A percentile compares a stretch with the other conserved stretches of the same genome.
These are phyloP conservation scores for Podospora pseudopauciseta DNA, from an alignment of 495 filamentous ascomycete genomes.

Conservation along the genomic window DNA sequence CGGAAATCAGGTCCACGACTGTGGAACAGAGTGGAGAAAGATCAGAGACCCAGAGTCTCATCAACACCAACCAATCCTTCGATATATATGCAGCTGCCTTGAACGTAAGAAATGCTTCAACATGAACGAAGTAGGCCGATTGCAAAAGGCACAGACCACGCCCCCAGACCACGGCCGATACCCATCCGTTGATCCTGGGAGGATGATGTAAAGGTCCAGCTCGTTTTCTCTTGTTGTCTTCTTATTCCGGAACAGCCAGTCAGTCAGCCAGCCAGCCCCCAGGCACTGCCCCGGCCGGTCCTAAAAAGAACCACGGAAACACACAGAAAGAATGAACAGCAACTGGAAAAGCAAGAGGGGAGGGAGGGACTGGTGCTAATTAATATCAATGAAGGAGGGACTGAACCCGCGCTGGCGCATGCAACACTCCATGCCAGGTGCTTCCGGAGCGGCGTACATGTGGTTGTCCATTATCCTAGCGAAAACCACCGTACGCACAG, in stretches of 20 bases:
- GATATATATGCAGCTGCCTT: neutral
- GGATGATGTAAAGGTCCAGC: neutral
- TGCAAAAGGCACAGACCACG: neutral
- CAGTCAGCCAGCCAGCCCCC: neutral
- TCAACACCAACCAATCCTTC: constrained; percentile 11
- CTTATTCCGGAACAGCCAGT: neutral
- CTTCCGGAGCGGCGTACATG: neutral
- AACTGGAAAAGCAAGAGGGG: neutral
- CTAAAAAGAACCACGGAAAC: neutral
- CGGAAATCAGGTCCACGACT: constrained; percentile 1
- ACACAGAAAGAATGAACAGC: neutral
- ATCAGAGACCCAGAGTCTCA: neutral
- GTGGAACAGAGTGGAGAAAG: constrained; percentile 6
- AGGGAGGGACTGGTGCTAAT: constrained; percentile 4
- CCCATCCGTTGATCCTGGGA: constrained; percentile 1
- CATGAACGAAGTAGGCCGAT: neutral
- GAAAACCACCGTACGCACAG: neutral
- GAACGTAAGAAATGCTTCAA: constrained; percentile 1
- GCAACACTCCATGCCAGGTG: constrained; percentile 12
- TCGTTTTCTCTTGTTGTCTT: neutral
- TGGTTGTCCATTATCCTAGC: constrained; percentile 7
- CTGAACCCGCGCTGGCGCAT: constrained; percentile 21
- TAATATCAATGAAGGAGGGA: constrained; percentile 15
- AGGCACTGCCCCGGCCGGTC: neutral
- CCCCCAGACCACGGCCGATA: neutral